Percentiles rank a stretch among this genome's conserved stretches.
These are phyloP conservation scores for Chalaropsis thielavioides DNA, from an alignment of 2,329 filamentous ascomycete species.

Conservation along the genomic window DNA sequence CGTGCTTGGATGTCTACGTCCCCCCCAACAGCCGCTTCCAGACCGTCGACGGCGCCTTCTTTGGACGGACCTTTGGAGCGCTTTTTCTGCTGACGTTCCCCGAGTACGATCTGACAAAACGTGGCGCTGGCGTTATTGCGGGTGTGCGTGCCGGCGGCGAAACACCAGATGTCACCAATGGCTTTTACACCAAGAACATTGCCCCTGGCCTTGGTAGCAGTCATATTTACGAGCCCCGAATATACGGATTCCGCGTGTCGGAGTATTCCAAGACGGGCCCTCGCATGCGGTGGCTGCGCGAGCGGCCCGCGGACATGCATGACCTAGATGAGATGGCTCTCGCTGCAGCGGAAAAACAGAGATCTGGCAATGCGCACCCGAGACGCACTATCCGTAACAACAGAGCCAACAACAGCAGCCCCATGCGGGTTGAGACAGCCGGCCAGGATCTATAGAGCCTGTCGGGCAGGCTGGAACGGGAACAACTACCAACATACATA, in stretches of 20 bases:
- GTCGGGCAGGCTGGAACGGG: neutral
- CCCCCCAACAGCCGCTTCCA: slow-evolving; percentile 96
- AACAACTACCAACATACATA: neutral
- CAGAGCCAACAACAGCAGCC: slow-evolving; percentile 12
- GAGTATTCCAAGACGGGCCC: slow-evolving; percentile 82
- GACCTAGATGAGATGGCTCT: slow-evolving; percentile 66
- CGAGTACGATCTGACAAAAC: slow-evolving; percentile 75
- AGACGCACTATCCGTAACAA: neutral
- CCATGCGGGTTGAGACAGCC: slow-evolving; percentile 11
- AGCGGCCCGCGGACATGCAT: slow-evolving; percentile 62
- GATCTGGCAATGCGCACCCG: neutral
- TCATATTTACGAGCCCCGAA: slow-evolving; percentile 84
- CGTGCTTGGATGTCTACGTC: slow-evolving; percentile 91
- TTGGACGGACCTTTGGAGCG: slow-evolving; percentile 90
- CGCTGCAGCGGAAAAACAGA: slow-evolving; percentile 30
- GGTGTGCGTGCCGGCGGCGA: slow-evolving; percentile 22
- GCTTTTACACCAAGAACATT: slow-evolving; percentile 73
- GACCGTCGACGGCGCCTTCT: slow-evolving; percentile 94
- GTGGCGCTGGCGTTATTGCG: slow-evolving; percentile 45
- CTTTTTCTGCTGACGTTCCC: slow-evolving; percentile 98
- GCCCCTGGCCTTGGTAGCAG: slow-evolving; percentile 69
- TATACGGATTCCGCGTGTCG: slow-evolving; percentile 91
- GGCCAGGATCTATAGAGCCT: neutral
- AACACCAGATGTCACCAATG: slow-evolving; percentile 55
- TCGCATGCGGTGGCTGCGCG: slow-evolving; percentile 90